A percentile compares a stretch with the other conserved stretches of the same genome.
Conservation (phyloP, 2,329 filamentous ascomycete genomes). For the Seiridium cupressi region DNA sequence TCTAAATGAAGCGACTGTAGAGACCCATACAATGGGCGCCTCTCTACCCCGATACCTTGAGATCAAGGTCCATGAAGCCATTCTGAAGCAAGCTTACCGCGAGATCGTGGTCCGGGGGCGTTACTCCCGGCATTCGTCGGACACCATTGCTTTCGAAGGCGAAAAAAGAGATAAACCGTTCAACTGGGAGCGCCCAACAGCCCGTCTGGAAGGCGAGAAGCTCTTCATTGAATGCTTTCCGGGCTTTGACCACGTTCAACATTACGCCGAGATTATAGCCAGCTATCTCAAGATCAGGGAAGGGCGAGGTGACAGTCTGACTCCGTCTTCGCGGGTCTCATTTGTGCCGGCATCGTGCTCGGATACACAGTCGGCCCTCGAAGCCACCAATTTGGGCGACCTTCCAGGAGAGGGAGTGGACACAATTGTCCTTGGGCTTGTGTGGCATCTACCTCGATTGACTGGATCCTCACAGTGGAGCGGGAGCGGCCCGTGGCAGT, state of each 20-base stretch:
- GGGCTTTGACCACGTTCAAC: constrained; percentile 17
- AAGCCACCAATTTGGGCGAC: constrained; percentile 8
- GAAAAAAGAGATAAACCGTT: constrained; percentile 20
- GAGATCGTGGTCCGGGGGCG: constrained; percentile 13
- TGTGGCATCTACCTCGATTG: constrained; percentile 7
- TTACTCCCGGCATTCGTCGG: constrained; percentile 1
- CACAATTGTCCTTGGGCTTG: constrained; percentile 11
- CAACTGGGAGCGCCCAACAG: constrained; percentile 18
- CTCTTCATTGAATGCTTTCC: constrained; percentile 19
- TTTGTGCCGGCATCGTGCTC: constrained; percentile 10
- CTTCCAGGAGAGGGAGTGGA: constrained; percentile 8
- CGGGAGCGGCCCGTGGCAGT: constrained; percentile 9
- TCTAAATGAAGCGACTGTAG: constrained; percentile 8
- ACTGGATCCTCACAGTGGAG: constrained; percentile 7
- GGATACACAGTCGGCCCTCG: constrained; percentile 6
- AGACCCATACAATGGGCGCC: constrained; percentile 18
- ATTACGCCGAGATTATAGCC: constrained; percentile 14
- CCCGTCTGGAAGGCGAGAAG: constrained; percentile 8
- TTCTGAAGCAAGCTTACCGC: constrained; percentile 11
- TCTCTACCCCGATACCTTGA: constrained; percentile 16
- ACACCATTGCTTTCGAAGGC: constrained; percentile 13
- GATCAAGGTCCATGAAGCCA: constrained; percentile 17
- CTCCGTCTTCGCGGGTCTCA: constrained; percentile 8
- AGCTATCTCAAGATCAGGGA: constrained; percentile 9
- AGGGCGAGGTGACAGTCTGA: neutral